Evolutionary conservation across 306 rosid genomes (phyloP), one percentile per base, ranked within the genome.

Genomic region (Cicer yamashitae): DNA sequence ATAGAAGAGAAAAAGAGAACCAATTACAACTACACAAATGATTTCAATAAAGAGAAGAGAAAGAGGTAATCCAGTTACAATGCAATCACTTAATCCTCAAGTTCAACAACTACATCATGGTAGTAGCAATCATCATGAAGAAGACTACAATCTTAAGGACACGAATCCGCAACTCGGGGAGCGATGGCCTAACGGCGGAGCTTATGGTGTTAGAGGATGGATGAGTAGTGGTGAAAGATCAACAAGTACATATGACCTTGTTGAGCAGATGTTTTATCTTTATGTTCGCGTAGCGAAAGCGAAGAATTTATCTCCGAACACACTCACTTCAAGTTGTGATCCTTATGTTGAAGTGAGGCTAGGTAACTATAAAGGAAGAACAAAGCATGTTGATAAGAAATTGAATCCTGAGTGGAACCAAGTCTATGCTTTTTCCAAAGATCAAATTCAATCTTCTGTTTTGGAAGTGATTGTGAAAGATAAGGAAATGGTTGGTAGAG

Each of bases 371-470:
- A 94, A 86, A 77, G 98, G 98, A 62, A 87, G 89, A 81, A 94
- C 98, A 40, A 89, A 14, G 82, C 93, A 90, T 34, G 73, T 88
- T 8, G 98, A 94, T 77, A 90, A 83, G 82, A 94, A 85, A 79
- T 62, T 73, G 54, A 91, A 88, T 44, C 98, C 98, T 4, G 97
- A 94, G 82, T 91, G 98, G 97, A 91, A 94, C 80, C 97, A 94
- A 75, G 97, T 94, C 40, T 94, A 90, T 74, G 88, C 98, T 74
- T 94, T 90, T 84, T 94, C 98, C 46, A 94, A 94, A 82, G 96
- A 91, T 8, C 84, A 88, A 25, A 83, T 94, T 47, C 98, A 94
- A 43, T 94, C 97, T 6, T 88, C 97, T 1, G 53, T 82, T 30
- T 87, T 94, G 6, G 96, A 94, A 74, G 96, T 94, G 52, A 90